Conservation (phyloP, 139 green algal genomes). For the Pseudopediastrum boryanum region DNA sequence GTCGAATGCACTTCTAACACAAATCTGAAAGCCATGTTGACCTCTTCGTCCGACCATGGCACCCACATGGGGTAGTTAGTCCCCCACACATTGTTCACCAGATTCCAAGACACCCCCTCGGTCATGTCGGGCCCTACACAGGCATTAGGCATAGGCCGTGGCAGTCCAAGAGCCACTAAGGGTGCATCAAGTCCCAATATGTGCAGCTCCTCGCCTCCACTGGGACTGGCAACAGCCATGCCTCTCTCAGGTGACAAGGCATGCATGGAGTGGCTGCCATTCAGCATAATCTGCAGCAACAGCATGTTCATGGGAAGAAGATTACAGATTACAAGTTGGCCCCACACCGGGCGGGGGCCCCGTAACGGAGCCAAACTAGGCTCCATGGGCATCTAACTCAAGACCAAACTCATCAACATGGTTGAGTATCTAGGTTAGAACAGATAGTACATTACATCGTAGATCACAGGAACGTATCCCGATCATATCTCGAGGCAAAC, state of each 20-base stretch:
- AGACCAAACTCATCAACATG: neutral
- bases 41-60: slow-evolving; percentile 45
- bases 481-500: too few species aligned
- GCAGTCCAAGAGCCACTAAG: slow-evolving; percentile 48
- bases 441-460: too few species aligned
- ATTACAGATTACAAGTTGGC: neutral
- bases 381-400: too few species aligned
- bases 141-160: slow-evolving; percentile 47
- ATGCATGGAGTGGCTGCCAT: slow-evolving; percentile 64
- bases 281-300: slow-evolving; percentile 46
- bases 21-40: slow-evolving; percentile 60
- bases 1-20: slow-evolving; percentile 36
- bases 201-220: slow-evolving; percentile 18
- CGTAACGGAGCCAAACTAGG: too few species aligned
- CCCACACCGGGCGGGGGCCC: too few species aligned
- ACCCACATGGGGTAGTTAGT: slow-evolving; percentile 55
- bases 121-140: slow-evolving; percentile 43
- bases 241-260: slow-evolving; percentile 54
- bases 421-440: neutral
- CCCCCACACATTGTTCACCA: slow-evolving; percentile 63
- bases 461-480: too few species aligned
- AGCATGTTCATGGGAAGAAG: neutral
- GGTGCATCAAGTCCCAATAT: slow-evolving; percentile 47
- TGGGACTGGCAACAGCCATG: slow-evolving; percentile 36
- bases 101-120: slow-evolving; percentile 48